These are phyloP conservation scores for Naegleria lovaniensis DNA, from an alignment of 208 protist species.

Conservation along the genomic window DNA sequence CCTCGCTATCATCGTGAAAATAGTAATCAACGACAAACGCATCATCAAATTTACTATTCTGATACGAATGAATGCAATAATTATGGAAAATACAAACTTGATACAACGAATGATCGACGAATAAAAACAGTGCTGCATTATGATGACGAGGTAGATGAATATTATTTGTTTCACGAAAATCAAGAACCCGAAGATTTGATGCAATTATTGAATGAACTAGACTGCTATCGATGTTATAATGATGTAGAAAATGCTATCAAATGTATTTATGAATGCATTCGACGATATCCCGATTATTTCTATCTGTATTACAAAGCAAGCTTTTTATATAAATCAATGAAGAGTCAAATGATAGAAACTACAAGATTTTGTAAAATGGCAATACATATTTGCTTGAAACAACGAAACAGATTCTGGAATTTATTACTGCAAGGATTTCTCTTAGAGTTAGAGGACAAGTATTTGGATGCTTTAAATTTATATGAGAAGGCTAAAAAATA, in stretches of 20 bases:
- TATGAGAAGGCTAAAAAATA: not conserved
- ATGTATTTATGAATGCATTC: not conserved
- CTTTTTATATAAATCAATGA: not conserved
- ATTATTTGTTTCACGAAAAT: not conserved
- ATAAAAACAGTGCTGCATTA: not conserved
- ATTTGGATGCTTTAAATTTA: not conserved
- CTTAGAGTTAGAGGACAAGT: not conserved
- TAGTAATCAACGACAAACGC: no score
- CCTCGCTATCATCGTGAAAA: no score
- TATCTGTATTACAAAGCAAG: not conserved
- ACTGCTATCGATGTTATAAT: not conserved
- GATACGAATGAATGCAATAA: no score
- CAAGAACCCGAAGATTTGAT: not conserved
- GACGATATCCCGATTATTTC: not conserved
- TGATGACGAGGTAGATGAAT: not conserved
- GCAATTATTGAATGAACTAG: not conserved
- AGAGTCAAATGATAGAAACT: not conserved
- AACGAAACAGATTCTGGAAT: not conserved
- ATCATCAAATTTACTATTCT: no score
- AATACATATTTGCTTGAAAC: no score
- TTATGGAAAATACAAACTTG: no score
- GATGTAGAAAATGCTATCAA: not conserved
- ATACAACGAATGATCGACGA: no score
- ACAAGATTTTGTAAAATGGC: not conserved
- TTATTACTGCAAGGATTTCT: not conserved